Conservation (phyloP, 179 eudicot species). For the Silene coronaria region DNA sequence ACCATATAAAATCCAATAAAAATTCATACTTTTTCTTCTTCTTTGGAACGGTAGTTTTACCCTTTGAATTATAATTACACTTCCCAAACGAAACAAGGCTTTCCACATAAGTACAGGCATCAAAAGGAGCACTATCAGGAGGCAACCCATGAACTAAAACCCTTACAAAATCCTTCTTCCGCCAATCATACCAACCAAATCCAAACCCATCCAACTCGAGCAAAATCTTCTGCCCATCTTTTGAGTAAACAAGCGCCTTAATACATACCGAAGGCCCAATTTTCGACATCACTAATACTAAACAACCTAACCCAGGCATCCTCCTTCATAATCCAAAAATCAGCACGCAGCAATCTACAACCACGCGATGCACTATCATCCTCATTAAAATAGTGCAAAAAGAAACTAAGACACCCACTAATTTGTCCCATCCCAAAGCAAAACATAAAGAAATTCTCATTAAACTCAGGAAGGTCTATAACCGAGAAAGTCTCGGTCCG, state of each 20-base stretch:
- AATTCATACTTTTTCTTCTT: neutral
- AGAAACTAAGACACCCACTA: neutral
- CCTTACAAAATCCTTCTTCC: neutral
- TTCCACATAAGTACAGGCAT: neutral
- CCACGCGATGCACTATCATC: neutral
- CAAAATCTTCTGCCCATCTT: constrained; percentile 5
- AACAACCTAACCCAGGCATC: constrained; percentile 6
- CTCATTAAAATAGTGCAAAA: neutral
- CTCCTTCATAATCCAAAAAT: constrained; percentile 13
- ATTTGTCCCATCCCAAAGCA: neutral
- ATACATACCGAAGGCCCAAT: neutral
- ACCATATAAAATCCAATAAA: neutral
- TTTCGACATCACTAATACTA: neutral
- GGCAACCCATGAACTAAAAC: neutral
- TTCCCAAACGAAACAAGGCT: constrained; percentile 11
- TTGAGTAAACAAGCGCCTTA: constrained; percentile 12
- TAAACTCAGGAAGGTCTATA: neutral
- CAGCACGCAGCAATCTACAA: neutral
- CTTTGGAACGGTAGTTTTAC: neutral
- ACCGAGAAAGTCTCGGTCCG: constrained; percentile 1
- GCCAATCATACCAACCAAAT: constrained; percentile 17
- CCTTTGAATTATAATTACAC: neutral
- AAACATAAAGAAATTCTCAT: neutral
- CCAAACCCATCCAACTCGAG: neutral
- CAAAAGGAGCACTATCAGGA: neutral